Evolutionary conservation across 2,329 filamentous ascomycete species (phyloP).

Genomic region (Trichocomaceae sp.): DNA sequence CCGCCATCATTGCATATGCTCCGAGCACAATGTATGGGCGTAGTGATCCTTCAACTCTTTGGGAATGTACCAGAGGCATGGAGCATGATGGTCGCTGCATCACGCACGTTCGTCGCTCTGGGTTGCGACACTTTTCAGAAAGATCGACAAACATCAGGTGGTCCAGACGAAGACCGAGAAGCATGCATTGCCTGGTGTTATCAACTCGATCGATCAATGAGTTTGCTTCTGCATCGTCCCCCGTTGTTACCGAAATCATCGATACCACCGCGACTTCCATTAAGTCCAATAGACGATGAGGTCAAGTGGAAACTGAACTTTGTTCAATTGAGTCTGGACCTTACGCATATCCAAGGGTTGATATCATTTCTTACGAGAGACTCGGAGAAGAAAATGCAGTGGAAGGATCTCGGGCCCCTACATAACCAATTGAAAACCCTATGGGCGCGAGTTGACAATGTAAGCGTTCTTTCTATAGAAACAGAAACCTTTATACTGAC

Average conservation of each 20-base stretch:
- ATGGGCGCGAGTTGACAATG: neutral
- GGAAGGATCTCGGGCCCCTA: neutral
- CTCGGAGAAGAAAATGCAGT: no score
- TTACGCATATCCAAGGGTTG: constrained; percentile 4
- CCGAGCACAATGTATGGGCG: constrained; percentile 5
- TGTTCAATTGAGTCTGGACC: neutral
- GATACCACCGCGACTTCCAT: neutral
- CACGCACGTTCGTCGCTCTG: constrained; percentile 21
- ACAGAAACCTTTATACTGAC: no score
- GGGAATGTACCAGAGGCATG: constrained; percentile 9
- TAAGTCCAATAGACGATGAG: no score
- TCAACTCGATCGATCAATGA: constrained; percentile 23
- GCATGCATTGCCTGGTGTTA: constrained; percentile 24
- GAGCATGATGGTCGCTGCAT: constrained; percentile 14
- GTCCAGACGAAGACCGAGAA: constrained; percentile 17
- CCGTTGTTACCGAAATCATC: constrained; percentile 15
- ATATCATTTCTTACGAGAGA: neutral
- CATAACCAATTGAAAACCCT: neutral
- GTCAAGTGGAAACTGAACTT: neutral
- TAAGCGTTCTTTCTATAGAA: no score
- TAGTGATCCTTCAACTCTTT: constrained; percentile 5
- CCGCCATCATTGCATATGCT: constrained; percentile 5
- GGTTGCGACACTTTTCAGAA: constrained; percentile 17
- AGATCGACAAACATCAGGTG: neutral
- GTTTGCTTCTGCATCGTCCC: constrained; percentile 20